phyloP scores from a whole-genome alignment of 1,139 yeast species.

The Taiozyma sp. region DNA sequence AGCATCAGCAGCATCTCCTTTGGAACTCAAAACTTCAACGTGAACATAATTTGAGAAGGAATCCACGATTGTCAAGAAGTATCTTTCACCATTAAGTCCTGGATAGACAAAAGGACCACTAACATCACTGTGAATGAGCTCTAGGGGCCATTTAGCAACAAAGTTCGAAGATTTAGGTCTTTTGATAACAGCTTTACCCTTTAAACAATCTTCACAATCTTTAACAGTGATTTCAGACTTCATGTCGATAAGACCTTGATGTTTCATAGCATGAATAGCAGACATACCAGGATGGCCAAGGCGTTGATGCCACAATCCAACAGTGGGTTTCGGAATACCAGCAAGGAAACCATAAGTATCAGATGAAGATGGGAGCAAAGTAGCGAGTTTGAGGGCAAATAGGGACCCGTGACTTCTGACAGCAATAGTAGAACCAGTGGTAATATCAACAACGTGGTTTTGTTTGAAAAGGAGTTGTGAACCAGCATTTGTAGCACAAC shows the following conservation, averaged over 20 bases:
- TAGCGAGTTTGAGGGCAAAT: background rate
- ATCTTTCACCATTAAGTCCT: background rate
- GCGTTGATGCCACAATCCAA: background rate
- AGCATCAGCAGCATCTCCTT: background rate
- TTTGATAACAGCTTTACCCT: background rate
- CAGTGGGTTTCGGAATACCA: background rate
- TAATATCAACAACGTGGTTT: background rate
- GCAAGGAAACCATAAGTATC: background rate
- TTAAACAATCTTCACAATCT: background rate
- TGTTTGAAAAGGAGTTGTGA: background rate
- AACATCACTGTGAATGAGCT: background rate
- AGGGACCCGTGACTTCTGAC: background rate
- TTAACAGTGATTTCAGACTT: background rate
- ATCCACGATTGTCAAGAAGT: background rate
- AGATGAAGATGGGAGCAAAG: background rate
- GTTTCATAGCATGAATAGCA: background rate
- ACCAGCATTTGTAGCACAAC: background rate
- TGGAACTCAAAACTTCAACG: background rate
- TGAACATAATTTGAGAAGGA: background rate
- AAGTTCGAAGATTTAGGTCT: background rate
- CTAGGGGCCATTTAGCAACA: background rate
- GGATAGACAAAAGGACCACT: background rate
- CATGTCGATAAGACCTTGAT: background rate
- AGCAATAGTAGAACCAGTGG: background rate
- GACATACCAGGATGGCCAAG: background rate